Conservation (phyloP, 495 filamentous ascomycete genomes). For the Penicillium goetzii region DNA sequence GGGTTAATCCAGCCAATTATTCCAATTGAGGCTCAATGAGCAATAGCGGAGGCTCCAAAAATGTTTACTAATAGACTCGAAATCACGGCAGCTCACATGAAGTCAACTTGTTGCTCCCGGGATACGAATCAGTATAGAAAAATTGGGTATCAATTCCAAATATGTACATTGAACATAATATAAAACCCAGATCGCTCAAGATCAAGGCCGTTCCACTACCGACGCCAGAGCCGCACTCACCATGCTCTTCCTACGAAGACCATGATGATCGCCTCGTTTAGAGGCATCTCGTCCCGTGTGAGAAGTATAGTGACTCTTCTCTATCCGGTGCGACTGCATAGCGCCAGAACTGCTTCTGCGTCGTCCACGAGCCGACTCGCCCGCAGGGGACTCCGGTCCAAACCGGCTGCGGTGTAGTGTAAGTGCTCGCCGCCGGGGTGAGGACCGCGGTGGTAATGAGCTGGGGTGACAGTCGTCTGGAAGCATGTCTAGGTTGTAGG, state of each 20-base stretch:
- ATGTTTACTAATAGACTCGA: neutral
- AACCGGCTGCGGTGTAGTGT: constrained; percentile 37
- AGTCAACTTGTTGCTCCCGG: neutral
- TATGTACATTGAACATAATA: constrained; percentile 26
- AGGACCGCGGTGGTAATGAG: constrained; percentile 43
- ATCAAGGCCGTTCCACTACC: constrained; percentile 34
- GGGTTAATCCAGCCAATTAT: neutral
- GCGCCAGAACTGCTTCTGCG: constrained; percentile 38
- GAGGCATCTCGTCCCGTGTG: constrained; percentile 34
- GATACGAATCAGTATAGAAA: neutral
- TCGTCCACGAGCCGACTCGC: constrained; percentile 25
- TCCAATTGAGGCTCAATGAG: neutral
- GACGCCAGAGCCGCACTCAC: constrained; percentile 51
- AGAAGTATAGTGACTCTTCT: constrained; percentile 41
- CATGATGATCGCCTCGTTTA: constrained; percentile 48
- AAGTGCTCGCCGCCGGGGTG: constrained; percentile 35
- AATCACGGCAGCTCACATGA: neutral
- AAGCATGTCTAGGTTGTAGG: constrained; percentile 15
- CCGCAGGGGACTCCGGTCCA: constrained; percentile 19
- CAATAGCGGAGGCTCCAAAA: too few relatives aligned
- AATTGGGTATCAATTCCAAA: constrained; percentile 28
- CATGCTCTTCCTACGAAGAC: constrained; percentile 48
- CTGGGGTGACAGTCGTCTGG: constrained; percentile 51
- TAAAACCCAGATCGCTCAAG: constrained; percentile 7
- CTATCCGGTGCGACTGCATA: constrained; percentile 39